Conservation (phyloP, 1,284 basidiomycete species). For the Melampsora larici-populina region DNA sequence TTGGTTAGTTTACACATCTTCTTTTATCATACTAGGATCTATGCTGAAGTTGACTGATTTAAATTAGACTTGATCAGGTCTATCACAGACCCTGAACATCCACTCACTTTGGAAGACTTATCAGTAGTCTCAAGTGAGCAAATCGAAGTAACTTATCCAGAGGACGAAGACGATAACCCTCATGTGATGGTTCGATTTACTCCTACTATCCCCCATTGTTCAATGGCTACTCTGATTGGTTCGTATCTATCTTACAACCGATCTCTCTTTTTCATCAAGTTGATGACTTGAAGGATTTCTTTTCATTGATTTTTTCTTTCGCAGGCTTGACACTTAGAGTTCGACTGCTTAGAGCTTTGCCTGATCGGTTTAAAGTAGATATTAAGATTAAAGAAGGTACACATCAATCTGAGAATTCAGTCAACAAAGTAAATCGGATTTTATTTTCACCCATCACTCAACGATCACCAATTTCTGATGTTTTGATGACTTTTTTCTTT, state of each 20-base stretch:
- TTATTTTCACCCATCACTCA: background rate
- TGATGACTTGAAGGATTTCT: slow-evolving; percentile 13
- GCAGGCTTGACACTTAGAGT: slow-evolving; percentile 93
- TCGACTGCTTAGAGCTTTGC: slow-evolving; percentile 80
- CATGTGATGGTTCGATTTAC: slow-evolving; percentile 80
- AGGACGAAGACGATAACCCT: slow-evolving; percentile 59
- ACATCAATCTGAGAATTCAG: slow-evolving; percentile 86
- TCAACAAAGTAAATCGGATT: slow-evolving; percentile 55
- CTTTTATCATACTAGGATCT: background rate
- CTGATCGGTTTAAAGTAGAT: slow-evolving; percentile 89
- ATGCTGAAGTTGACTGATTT: background rate
- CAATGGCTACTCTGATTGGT: slow-evolving; percentile 97
- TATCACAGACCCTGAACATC: slow-evolving; percentile 95
- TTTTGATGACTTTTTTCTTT: background rate
- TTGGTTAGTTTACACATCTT: background rate
- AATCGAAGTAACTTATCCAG: slow-evolving; percentile 63
- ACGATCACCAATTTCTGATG: background rate
- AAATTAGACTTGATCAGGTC: slow-evolving; percentile 70
- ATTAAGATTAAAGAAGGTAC: slow-evolving; percentile 89
- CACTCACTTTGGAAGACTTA: slow-evolving; percentile 89
- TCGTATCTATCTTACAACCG: background rate
- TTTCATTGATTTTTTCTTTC: slow-evolving; percentile 37
- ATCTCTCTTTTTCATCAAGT: background rate
- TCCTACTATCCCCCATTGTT: slow-evolving; percentile 96
- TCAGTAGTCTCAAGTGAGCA: slow-evolving; percentile 89